Evolutionary conservation across 805 yeast species (phyloP), one percentile per base, ranked within the genome.

Genomic region (Huiozyma naganishii): DNA sequence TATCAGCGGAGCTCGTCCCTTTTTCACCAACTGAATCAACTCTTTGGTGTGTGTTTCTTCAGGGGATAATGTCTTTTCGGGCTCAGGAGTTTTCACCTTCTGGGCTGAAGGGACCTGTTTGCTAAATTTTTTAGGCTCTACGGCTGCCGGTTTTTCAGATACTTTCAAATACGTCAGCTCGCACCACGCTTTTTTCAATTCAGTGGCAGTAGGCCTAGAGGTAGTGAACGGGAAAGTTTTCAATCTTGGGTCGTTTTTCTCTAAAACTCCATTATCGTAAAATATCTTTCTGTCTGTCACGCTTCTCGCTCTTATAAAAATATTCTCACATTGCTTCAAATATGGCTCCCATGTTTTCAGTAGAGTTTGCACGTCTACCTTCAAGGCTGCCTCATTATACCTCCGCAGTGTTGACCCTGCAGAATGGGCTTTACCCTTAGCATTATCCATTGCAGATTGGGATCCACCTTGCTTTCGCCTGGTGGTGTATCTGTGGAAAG

Each of bases 401-500:
- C 98, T 72, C 67, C 98, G 79, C 39, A 92, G 71, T 43, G 79
- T 77, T 1, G 97, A 83, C 41, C 98, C 98, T 0, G 96, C 98
- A 27, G 96, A 87, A 49, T 87, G 87, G 6, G 97, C 97, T 59
- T 89, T 90, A 4, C 98, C 97, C 51, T 83, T 77, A 1, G 95
- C 83, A 56, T 82, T 86, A 63, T 92, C 98, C 63, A 77, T 82
- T 1, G 97, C 89, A 50, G 89, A 77, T 60, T 92, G 98, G 0
- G 97, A 76, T 1, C 98, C 98, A 69, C 98, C 98, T 63, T 92
- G 98, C 58, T 92, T 92, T 50, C 96, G 74, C 68, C 98, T 79
- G 1, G 97, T 88, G 2, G 98, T 92, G 57, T 92, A 92, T 51
- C 97, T 72, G 61, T 90, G 98, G 62, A 85, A 86, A 0, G 97